Evolutionary conservation across 2,329 filamentous ascomycete species (phyloP).

Genomic region (Curvularia lunata): DNA sequence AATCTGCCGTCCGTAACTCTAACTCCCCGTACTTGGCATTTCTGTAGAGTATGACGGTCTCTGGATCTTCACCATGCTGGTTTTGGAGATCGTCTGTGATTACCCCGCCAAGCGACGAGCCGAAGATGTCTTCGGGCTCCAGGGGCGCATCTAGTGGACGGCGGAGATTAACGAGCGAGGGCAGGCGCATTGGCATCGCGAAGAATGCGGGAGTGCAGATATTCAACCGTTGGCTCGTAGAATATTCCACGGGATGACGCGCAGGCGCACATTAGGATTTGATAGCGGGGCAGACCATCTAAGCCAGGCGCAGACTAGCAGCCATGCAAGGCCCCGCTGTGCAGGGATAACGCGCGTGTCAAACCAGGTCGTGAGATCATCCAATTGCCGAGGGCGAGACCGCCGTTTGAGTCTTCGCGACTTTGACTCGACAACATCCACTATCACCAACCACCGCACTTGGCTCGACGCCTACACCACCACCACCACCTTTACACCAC

Average conservation of each 20-base stretch:
- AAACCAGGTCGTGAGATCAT: constrained; percentile 32
- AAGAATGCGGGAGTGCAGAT: background rate
- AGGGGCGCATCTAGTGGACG: constrained; percentile 34
- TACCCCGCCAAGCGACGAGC: constrained; percentile 65
- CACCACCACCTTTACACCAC: background rate
- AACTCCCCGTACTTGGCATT: constrained; percentile 48
- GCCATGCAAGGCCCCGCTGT: background rate
- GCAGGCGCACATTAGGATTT: background rate
- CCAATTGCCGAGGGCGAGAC: constrained; percentile 20
- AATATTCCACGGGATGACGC: background rate
- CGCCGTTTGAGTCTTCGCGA: constrained; percentile 1
- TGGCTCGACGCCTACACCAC: background rate
- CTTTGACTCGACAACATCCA: background rate
- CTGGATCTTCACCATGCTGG: constrained; percentile 66
- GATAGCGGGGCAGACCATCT: constrained; percentile 4
- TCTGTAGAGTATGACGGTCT: constrained; percentile 65
- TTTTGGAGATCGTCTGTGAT: constrained; percentile 72
- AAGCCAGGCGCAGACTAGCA: background rate
- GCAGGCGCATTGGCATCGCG: constrained; percentile 32
- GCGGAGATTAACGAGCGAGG: constrained; percentile 39
- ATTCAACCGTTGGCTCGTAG: background rate
- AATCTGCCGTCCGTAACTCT: constrained; percentile 52
- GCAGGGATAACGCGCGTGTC: constrained; percentile 17
- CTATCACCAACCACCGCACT: background rate
- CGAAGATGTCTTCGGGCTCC: constrained; percentile 66